Evolutionary conservation across 495 filamentous ascomycete species (phyloP), one percentile per base, ranked within the genome.

Genomic region (Bombardia bombarda): DNA sequence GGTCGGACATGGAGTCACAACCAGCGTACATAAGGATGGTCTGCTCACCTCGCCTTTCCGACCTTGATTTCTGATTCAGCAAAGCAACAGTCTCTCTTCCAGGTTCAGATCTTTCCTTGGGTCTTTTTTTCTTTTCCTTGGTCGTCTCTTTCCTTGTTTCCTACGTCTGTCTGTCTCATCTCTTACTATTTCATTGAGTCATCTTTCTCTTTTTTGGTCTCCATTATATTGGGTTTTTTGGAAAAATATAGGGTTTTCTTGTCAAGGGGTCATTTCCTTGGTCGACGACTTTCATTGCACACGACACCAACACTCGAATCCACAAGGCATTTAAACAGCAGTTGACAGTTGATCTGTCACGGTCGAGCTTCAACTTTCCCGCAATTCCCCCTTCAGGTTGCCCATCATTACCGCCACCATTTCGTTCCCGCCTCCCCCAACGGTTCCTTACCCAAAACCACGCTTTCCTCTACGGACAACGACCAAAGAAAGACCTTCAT

Each of bases 311-410:
- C 26, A 34, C 14, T n/a, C n/a, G n/a, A n/a, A n/a, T n/a, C n/a
- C n/a, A n/a, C n/a, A n/a, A n/a, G n/a, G n/a, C n/a, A n/a, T n/a
- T 1, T 30, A 33, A 25, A 16, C 46, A 28, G 20, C 38, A 35
- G 1, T 19, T 23, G 19, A 47, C 63, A 68, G 55, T 61, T 56
- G 57, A 58, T 46, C 53, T 58, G 47, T n/a, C n/a, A n/a, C n/a
- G n/a, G n/a, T n/a, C n/a, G n/a, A n/a, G n/a, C 42, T 34, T 34
- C 16, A 41, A 37, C 30, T 7, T 9, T 32, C 14, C 35, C 6
- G 38, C 28, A 21, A 42, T 24, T 18, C 18, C 14, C 32, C 7
- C 4, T 19, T 34, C 45, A 32, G 25, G 46, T 40, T 54, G 47
- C 53, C 56, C 56, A 58, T 23, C 50, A 58, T 58, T 46, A 38